These are phyloP conservation scores for Camillea tinctor DNA, from an alignment of 2,329 filamentous ascomycete genomes.

Conservation along the genomic window DNA sequence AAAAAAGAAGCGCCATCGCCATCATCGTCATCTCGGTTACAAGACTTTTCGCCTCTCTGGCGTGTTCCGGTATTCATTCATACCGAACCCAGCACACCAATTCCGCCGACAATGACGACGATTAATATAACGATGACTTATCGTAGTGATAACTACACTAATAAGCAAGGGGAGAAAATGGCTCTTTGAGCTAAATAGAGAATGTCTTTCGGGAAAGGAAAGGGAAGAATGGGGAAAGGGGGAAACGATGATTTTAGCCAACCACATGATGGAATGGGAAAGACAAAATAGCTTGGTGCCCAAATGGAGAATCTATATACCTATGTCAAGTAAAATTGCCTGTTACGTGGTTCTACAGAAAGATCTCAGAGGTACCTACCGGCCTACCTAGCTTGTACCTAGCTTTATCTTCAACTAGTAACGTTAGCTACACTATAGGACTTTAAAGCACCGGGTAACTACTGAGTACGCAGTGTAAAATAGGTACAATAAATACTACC, in stretches of 20 bases:
- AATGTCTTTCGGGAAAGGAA: neutral
- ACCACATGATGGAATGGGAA: neutral
- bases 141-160: no score
- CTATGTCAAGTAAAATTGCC: neutral
- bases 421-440: slow-evolving; percentile 1
- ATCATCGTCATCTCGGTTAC: neutral
- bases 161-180: no score
- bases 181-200: no score
- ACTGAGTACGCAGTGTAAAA: no score
- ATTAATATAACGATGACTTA: no score
- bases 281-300: neutral
- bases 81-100: neutral
- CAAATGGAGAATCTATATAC: neutral
- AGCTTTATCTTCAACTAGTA: neutral
- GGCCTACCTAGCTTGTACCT: neutral
- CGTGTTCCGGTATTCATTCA: neutral
- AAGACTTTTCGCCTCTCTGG: neutral
- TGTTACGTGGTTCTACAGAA: no score
- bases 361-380: no score
- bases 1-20: neutral
- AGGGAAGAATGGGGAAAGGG: neutral
- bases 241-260: no score
- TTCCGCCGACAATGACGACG: neutral
- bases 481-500: no score
- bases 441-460: no score